Conservation (phyloP, 202 grass and related monocot species). For the Elaeis oleifera region DNA sequence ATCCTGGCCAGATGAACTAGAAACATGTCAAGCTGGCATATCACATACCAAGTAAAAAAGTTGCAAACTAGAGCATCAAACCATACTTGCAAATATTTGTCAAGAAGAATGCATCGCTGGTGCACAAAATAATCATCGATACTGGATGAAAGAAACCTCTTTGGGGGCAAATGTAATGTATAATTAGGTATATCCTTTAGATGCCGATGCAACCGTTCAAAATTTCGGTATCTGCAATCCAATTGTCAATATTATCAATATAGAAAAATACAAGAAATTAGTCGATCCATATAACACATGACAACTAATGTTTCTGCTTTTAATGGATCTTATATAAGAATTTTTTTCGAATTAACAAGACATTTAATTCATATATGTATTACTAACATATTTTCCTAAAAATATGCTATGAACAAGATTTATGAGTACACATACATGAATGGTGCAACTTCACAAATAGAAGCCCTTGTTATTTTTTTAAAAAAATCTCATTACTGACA, state of each 20-base stretch:
- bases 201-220: conserved; percentile 81
- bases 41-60: conserved; percentile 17
- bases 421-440: too few relatives aligned
- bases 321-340: too few relatives aligned
- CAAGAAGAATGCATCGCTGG: conserved; percentile 92
- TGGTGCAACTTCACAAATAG: too few relatives aligned
- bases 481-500: too few relatives aligned
- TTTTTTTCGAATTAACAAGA: too few relatives aligned
- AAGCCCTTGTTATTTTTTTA: too few relatives aligned
- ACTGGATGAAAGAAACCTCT: conserved; percentile 94
- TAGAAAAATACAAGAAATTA: background rate
- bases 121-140: conserved; percentile 99
- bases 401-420: too few relatives aligned
- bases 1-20: conserved; percentile 44
- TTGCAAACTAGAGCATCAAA: conserved; percentile 5
- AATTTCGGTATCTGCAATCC: conserved; percentile 81
- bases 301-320: too few relatives aligned
- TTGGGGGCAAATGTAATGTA: conserved; percentile 88
- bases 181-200: conserved; percentile 99
- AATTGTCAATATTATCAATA: conserved; percentile 9
- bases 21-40: conserved; percentile 13
- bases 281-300: too few relatives aligned
- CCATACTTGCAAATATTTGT: conserved; percentile 95
- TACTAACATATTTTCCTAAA: too few relatives aligned
- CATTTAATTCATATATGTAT: too few relatives aligned